These are phyloP conservation scores for Paramecium sonneborni DNA, from an alignment of 73 alveolate species.

Conservation along the genomic window DNA sequence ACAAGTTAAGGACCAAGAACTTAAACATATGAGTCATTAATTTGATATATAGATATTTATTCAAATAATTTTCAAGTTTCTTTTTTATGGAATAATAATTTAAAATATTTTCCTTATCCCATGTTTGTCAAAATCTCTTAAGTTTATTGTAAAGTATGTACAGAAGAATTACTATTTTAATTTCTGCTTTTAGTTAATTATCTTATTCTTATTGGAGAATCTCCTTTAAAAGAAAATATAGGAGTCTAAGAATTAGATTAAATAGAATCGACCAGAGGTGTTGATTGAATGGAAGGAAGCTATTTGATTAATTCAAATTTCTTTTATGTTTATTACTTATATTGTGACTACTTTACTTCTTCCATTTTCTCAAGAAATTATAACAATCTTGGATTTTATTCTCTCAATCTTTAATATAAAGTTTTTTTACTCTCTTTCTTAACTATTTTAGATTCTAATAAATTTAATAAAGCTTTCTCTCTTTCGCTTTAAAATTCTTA, in stretches of 20 bases:
- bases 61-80: background rate
- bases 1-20: slow-evolving; percentile 40
- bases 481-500: background rate
- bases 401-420: background rate
- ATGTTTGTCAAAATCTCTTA: background rate
- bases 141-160: background rate
- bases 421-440: background rate
- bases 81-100: background rate
- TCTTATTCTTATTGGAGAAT: slow-evolving; percentile 24
- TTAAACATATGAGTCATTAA: slow-evolving; percentile 5
- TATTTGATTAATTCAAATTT: background rate
- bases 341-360: background rate
- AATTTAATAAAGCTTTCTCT: background rate
- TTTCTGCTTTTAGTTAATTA: background rate
- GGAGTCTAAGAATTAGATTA: background rate
- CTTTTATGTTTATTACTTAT: background rate
- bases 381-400: background rate
- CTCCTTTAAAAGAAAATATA: background rate
- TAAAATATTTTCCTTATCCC: slow-evolving; percentile 1
- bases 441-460: background rate
- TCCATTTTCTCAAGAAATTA: background rate
- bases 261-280: background rate
- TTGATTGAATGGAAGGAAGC: background rate
- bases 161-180: background rate
- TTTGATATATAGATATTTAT: slow-evolving; percentile 1